phyloP scores from a whole-genome alignment of 1,284 basidiomycete species.

The Ceratobasidium sp. region DNA sequence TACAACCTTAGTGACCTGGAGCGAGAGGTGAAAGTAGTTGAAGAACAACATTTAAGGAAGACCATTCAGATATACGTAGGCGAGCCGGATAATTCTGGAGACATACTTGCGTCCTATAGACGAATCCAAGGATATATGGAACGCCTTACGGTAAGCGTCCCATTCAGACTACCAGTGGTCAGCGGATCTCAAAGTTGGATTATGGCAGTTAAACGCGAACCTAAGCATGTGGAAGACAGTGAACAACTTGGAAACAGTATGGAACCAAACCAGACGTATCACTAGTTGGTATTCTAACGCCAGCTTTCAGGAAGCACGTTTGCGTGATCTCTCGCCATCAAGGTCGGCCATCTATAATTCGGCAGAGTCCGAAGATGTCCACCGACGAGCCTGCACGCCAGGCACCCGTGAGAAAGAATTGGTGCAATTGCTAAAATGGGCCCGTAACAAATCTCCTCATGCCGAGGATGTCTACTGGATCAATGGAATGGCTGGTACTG shows the following conservation, averaged over 20 bases:
- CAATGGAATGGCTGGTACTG: constrained; percentile 9
- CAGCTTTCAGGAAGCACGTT: neutral
- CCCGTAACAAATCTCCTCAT: neutral
- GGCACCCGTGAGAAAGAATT: neutral
- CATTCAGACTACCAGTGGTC: no score
- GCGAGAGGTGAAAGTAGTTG: neutral
- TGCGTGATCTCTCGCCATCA: neutral
- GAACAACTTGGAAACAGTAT: neutral
- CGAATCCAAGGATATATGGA: neutral
- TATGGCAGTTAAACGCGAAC: neutral
- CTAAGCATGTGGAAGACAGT: neutral
- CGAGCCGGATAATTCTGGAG: neutral
- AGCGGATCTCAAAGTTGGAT: neutral
- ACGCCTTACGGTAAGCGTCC: neutral
- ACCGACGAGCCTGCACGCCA: constrained; percentile 7
- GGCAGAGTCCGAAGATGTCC: neutral
- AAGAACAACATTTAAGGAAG: neutral
- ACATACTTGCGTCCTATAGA: neutral
- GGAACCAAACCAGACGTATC: neutral
- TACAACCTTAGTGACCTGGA: neutral
- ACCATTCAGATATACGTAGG: neutral
- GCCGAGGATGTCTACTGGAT: constrained; percentile 7
- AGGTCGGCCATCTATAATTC: neutral
- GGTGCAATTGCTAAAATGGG: neutral
- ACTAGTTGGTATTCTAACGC: neutral